These are phyloP conservation scores for Schizophyllum amplum DNA, from an alignment of 1,284 basidiomycete species.

Conservation along the genomic window DNA sequence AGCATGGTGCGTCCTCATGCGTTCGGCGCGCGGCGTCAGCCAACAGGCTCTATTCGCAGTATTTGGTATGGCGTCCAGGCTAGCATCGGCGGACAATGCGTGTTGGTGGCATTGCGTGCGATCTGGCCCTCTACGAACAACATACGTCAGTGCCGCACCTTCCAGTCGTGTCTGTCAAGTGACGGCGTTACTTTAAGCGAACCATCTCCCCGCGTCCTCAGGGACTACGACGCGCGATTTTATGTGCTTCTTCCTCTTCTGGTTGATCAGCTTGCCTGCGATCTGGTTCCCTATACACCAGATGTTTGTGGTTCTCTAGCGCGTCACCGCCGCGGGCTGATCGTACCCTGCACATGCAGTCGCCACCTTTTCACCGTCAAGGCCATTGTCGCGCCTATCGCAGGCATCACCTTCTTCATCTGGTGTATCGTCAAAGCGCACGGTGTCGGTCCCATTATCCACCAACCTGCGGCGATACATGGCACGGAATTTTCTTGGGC, in stretches of 20 bases:
- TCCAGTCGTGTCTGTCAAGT: too few species aligned
- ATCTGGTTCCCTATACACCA: conserved; percentile 80
- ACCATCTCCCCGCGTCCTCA: conserved; percentile 60
- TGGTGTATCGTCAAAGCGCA: conserved; percentile 78
- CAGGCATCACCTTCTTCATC: conserved; percentile 72
- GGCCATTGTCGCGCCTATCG: conserved; percentile 63
- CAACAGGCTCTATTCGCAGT: conserved; percentile 12
- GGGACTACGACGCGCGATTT: conserved; percentile 67
- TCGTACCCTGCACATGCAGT: conserved; percentile 24
- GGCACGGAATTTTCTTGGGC: conserved; percentile 72
- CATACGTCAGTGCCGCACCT: conserved; percentile 41
- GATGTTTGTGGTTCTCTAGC: conserved; percentile 42
- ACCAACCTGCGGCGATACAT: conserved; percentile 55
- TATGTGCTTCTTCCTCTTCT: conserved; percentile 83
- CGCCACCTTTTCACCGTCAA: conserved; percentile 80
- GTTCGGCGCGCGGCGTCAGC: background rate
- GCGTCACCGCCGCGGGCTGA: conserved; percentile 1
- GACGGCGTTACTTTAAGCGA: conserved; percentile 41
- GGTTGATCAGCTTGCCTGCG: conserved; percentile 70
- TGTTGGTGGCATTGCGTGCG: conserved; percentile 62
- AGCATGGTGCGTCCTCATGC: background rate
- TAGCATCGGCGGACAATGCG: conserved; percentile 74
- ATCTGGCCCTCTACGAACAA: conserved; percentile 69
- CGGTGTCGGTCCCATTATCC: conserved; percentile 76
- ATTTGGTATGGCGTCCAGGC: conserved; percentile 79